Evolutionary conservation across 305 asterid species (phyloP), one percentile per base, ranked within the genome.

Genomic region (Fraxinus platypoda): DNA sequence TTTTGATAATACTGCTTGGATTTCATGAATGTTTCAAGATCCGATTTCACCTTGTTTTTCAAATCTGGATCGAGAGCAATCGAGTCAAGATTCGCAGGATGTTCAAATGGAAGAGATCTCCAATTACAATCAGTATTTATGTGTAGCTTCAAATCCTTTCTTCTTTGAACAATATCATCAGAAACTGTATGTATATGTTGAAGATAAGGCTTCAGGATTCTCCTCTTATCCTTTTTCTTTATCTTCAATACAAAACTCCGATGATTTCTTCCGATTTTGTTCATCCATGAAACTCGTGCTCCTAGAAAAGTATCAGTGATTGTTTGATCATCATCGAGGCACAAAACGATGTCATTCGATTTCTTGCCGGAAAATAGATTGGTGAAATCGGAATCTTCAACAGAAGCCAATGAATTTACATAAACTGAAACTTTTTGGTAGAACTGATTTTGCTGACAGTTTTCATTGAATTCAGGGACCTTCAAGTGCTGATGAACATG

Each of bases 1-100:
- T 90, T 93, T 80, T 90, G 92, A 87, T 93, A 93, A 76, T 93
- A 91, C 83, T 89, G 91, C 74, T 90, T 90, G 23, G 97, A 91
- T 79, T 92, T 93, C 30, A 88, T 78, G 73, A 92, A 93, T 0
- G 87, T 80, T 5, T 93, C 97, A 74, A 94, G 81, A 80, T 94
- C 98, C 37, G 81, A 80, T 3, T 87, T 88, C 0, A 94, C 86
- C 73, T 86, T 92, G 81, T 62, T 80, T 78, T 91, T 94, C 85
- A 94, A 87, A 73, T 92, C 97, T 33, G 86, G 23, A 15, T 94
- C 94, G 87, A 94, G 89, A 13, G 87, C 93, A 2, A 92, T 81
- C 28, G 94, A 74, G 34, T 94, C 98, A 75, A 94, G 78, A 46
- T 81, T 87, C 9, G 95, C 83, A 4, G 97, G 93, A 87, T 94